Evolutionary conservation across 176 grass and related monocot species (phyloP).

Genomic region (Aegilops speltoides): DNA sequence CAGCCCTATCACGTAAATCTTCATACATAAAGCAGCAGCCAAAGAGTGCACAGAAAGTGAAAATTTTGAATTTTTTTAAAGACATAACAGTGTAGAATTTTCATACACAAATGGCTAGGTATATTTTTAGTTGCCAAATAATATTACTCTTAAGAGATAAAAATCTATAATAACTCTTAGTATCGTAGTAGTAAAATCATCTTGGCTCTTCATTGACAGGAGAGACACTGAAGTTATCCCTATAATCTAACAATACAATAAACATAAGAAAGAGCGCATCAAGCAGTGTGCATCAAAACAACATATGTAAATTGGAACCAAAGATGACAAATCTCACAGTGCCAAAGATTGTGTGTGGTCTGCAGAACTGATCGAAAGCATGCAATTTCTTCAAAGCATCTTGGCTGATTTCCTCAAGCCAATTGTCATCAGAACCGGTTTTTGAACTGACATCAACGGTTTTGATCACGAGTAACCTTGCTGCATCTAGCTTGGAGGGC

Average conservation of each 20-base stretch:
- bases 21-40: constrained; percentile 70
- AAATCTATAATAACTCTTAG: constrained; percentile 12
- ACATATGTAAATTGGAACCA: not conserved
- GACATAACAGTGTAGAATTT: no score
- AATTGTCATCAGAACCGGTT: not conserved
- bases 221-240: constrained; percentile 75
- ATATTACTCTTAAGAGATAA: no score
- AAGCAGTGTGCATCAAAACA: not conserved
- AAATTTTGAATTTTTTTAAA: not conserved
- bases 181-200: constrained; percentile 48
- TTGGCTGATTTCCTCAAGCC: not conserved
- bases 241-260: constrained; percentile 50
- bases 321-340: constrained; percentile 45
- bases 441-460: not conserved
- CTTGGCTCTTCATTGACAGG: constrained; percentile 38
- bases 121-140: no score
- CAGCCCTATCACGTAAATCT: constrained; percentile 78
- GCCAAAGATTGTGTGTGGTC: constrained; percentile 75
- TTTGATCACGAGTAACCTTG: not conserved
- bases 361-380: constrained; percentile 65
- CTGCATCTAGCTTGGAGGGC: not conserved
- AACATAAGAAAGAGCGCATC: not conserved
- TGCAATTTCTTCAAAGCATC: constrained; percentile 20
- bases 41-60: constrained; percentile 45
- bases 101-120: no score